Base-by-base conservation (phyloP, 1,139 yeast genomes). In the Entelexis paramagnoliae region DNA sequence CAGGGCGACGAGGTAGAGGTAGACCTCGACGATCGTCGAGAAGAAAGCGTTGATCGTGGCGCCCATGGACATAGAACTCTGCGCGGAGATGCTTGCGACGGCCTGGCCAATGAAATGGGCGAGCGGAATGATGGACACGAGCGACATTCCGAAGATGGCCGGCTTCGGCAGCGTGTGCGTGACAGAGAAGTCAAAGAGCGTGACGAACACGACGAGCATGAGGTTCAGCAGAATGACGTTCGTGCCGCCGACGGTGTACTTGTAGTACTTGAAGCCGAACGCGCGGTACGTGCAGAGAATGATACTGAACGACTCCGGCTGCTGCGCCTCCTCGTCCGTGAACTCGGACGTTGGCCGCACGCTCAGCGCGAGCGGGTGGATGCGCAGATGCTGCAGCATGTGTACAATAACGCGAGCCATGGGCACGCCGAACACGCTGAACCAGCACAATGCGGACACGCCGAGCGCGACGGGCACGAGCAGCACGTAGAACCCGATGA, bases 41-140 rank as follows among this genome's bases (percentile, higher is more conserved):
- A 91, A 91, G 63, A 93, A 89, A 0, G 99, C 99, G 67, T 91
- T 91, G 61, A 91, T 88, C 0, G 89, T 96, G 1, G 99, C 98
- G 71, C 98, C 98, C 59, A 91, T 81, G n/a, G 97, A 96, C 97
- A 91, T 91, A 0, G 97, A 89, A 0, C 96, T 87, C 69, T 93
- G 98, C 0, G 98, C 97, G 3, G 96, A 85, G 58, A 91, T 91
- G 2, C 97, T 89, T 0, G 99, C 99, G 26, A 91, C 98, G 2
- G 97, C 98, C 67, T 91, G 97, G 3, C 99, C 99, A 62, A 91
- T 89, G 66, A 89, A 91, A 65, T 91, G 91, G 0, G 98, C 98
- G 59, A 91, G 73, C 2, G 99, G 98, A 48, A 91, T 78, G 56
- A 91, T 86, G 1, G 96, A 84, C 50, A 84, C 74, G 56, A 91